Evolutionary conservation across 2,329 filamentous ascomycete genomes (phyloP).

Genomic region (Tolypocladium ovalisporum): DNA sequence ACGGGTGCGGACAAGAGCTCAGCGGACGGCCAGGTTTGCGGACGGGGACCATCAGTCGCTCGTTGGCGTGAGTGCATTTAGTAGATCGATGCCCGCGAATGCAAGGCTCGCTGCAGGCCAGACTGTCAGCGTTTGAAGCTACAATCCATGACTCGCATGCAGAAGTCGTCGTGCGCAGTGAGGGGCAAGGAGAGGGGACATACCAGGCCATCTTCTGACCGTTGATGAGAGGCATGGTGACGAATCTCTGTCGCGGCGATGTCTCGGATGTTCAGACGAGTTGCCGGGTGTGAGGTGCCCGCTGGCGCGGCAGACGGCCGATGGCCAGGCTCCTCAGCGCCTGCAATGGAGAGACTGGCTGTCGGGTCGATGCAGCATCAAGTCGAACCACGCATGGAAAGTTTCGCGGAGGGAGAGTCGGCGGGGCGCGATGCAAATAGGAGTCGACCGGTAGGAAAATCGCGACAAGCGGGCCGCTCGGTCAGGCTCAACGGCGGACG

Average conservation of each 20-base stretch:
- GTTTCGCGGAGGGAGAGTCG: not conserved
- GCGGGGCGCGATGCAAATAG: not conserved
- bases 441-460: not conserved
- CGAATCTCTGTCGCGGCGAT: not conserved
- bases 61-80: slow-evolving; percentile 58
- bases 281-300: not conserved
- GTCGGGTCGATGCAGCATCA: not conserved
- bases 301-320: not conserved
- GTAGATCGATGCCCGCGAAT: slow-evolving; percentile 68
- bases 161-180: not conserved
- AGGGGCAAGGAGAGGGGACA: slow-evolving; percentile 16
- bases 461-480: not conserved
- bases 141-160: not conserved
- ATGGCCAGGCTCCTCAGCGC: not conserved
- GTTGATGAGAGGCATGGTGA: slow-evolving; percentile 54
- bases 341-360: not conserved
- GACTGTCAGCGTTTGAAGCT: not conserved
- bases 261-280: not conserved
- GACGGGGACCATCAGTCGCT: slow-evolving; percentile 59
- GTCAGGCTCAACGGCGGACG: not conserved
- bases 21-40: slow-evolving; percentile 62
- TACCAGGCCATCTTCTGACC: slow-evolving; percentile 67
- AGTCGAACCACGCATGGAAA: not conserved
- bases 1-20: slow-evolving; percentile 57
- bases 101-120: slow-evolving; percentile 51